A percentile compares a stretch with the other conserved stretches of the same genome.
These are phyloP conservation scores for Neurospora sp. DNA, from an alignment of 495 filamentous ascomycete genomes.

Conservation along the genomic window DNA sequence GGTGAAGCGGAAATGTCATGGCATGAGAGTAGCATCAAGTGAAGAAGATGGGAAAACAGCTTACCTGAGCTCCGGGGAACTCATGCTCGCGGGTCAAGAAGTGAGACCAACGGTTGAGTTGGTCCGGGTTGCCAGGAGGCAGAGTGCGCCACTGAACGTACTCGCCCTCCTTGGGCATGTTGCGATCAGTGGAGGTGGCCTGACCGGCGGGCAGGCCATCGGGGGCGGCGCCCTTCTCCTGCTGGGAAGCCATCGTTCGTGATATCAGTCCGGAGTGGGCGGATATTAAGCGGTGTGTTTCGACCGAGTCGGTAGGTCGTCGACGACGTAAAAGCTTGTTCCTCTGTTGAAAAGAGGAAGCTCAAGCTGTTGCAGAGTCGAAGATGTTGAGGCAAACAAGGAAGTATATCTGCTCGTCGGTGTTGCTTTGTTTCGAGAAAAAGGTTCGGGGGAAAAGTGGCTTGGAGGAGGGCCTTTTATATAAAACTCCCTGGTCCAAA, in stretches of 20 bases:
- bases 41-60: constrained; percentile 2
- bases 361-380: neutral
- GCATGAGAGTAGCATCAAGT: neutral
- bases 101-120: constrained; percentile 39
- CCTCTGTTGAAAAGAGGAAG: neutral
- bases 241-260: neutral
- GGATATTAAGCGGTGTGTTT: neutral
- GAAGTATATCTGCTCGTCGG: neutral
- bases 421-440: neutral
- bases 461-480: neutral
- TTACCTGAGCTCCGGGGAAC: constrained; percentile 82
- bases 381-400: neutral
- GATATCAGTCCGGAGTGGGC: neutral
- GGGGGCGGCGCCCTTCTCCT: neutral
- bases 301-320: neutral
- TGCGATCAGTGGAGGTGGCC: constrained; percentile 7
- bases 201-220: neutral
- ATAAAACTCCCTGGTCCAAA: neutral
- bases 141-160: constrained; percentile 36
- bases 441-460: neutral
- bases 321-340: neutral
- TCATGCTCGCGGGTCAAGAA: constrained; percentile 59
- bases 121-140: constrained; percentile 25
- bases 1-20: neutral
- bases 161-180: constrained; percentile 31